A percentile compares a stretch with the other conserved stretches of the same genome.
phyloP scores from a whole-genome alignment of 768 basidiomycete species.

The Hygrophoropsis aurantiaca region DNA sequence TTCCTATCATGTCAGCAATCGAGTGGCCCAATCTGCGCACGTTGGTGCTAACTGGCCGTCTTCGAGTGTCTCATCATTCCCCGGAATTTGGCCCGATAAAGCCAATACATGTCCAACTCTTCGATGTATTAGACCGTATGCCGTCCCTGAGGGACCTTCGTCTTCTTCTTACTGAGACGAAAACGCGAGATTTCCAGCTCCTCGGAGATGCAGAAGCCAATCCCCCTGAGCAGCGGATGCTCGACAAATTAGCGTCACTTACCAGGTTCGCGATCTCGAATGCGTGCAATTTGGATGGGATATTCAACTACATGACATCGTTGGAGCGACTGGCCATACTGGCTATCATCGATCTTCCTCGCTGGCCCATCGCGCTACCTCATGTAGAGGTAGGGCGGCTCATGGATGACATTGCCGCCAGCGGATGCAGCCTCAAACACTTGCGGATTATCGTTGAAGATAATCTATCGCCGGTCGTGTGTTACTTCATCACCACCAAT shows the following conservation, averaged over 20 bases:
- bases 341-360: slow-evolving; percentile 33
- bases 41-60: slow-evolving; percentile 30
- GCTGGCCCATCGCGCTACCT: slow-evolving; percentile 34
- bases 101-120: slow-evolving; percentile 15
- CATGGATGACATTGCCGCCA: slow-evolving; percentile 27
- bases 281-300: slow-evolving; percentile 27
- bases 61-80: not conserved
- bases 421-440: slow-evolving; percentile 31
- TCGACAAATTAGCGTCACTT: slow-evolving; percentile 30
- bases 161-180: slow-evolving; percentile 29
- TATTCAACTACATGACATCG: slow-evolving; percentile 28
- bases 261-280: slow-evolving; percentile 36
- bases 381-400: slow-evolving; percentile 31
- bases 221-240: slow-evolving; percentile 17
- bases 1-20: slow-evolving; percentile 25
- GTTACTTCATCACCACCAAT: slow-evolving; percentile 24
- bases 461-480: slow-evolving; percentile 32
- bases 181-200: slow-evolving; percentile 22
- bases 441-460: slow-evolving; percentile 36
- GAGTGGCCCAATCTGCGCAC: slow-evolving; percentile 30
- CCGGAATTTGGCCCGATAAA: slow-evolving; percentile 11
- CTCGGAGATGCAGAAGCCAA: slow-evolving; percentile 18
- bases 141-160: slow-evolving; percentile 29
- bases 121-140: slow-evolving; percentile 30
- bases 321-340: slow-evolving; percentile 30